Evolutionary conservation across 805 yeast genomes (phyloP), one percentile per base, ranked within the genome.

Genomic region (Starmera quercuum): DNA sequence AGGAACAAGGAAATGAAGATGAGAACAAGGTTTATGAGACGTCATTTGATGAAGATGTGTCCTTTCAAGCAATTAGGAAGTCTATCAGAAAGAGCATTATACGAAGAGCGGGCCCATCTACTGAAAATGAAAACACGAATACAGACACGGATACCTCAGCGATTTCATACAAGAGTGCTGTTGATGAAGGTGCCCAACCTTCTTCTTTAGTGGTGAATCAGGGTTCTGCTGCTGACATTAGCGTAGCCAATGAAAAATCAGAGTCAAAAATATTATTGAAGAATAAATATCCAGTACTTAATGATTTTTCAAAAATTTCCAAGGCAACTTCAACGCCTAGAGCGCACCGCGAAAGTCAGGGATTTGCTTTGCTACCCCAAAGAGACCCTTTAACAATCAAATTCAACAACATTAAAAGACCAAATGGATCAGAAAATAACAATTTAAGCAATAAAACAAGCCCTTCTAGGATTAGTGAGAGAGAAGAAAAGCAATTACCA

Each of bases 21-120:
- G 36, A 42, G 7, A 29, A 37, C 11, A 35, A 19, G 6, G 41
- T 42, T 10, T 35, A 42, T 17, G 46, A 46, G 20, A 43, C 45
- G 8, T 45, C 51, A 6, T 33, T 37, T 10, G 29, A 26, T 26
- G 68, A 66, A 28, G 63, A 60, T 33, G 42, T 33, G 11, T 68
- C 73, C 7, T 67, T 68, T 39, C 68, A 65, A 37, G 70, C 70
- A 0, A 68, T 68, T n/a, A 60, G 67, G 38, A 58, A 61, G 5
- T 66, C 71, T 2, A 66, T 68, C 7, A 45, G 72, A 20, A 68
- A 66, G 38, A 66, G 71, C 34, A 58, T 65, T 7, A 64, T 70
- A 0, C 61, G 58, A 20, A 63, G 59, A 28, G 34, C 41, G 9
- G 37, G 32, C 20, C 28, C 30, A 6, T 20, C 46, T 20, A 13